Evolutionary conservation across 1,139 yeast species (phyloP), one percentile per base, ranked within the genome.

Genomic region (Pichia sp.): DNA sequence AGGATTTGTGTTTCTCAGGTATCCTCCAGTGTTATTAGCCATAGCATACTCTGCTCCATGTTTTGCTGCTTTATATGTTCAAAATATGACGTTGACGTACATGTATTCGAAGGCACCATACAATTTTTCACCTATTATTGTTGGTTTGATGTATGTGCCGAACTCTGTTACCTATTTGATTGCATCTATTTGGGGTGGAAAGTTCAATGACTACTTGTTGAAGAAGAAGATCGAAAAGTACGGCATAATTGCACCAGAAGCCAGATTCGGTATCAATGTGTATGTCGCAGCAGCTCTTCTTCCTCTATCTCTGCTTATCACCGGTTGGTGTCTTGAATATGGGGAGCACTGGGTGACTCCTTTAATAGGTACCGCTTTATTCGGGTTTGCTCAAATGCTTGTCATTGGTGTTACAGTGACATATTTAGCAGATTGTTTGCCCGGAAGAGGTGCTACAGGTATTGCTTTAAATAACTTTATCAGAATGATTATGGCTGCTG

Each of bases 371-470:
- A 78, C 93, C 4, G 84, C 88, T 1, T 44, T 83, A 6, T 83
- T 80, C 56, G 96, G 96, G 0, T 74, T 81, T 53, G 83, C 91
- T 0, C 76, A 86, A 18, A 83, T 85, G 94, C 72, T 85, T 59
- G 76, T 83, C 7, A 83, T 84, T 46, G 93, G 94, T 1, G 76
- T 85, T 8, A 79, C 87, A 0, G 74, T 81, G 5, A 84, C 95
- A 0, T 86, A 84, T 53, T 62, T 86, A 40, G 88, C 86, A 3
- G 95, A 86, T 55, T 76, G 87, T 0, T 65, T 86, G 34, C 95
- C 95, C 0, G 94, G 94, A 0, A 70, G 80, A 49, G 94, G 95
- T 27, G 88, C 94, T 5, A 82, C 94, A 0, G 95, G 94, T 1
- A 85, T 85, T 29, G 94, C 95, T 0, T 58, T 86, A 39, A 85